These are phyloP conservation scores for Salvia miltiorrhiza DNA, from an alignment of 257 asterid genomes.

Conservation along the genomic window DNA sequence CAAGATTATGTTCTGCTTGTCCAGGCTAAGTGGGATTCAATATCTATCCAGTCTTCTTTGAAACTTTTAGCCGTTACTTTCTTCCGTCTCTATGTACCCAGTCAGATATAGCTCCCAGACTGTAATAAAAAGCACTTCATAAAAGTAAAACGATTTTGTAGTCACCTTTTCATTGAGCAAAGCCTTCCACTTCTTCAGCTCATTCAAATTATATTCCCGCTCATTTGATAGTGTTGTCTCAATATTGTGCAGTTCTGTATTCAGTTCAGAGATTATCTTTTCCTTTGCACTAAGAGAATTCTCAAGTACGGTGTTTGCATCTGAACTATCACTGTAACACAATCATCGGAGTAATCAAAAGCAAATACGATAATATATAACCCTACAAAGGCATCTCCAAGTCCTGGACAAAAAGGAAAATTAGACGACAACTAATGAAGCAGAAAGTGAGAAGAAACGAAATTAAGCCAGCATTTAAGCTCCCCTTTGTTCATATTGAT, in stretches of 20 bases:
- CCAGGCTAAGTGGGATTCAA: not conserved
- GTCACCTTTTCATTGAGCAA: conserved; percentile 78
- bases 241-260: conserved; percentile 84
- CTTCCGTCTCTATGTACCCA: not conserved
- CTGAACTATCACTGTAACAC: conserved; percentile 68
- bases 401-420: conserved; percentile 9
- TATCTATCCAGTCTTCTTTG: not conserved
- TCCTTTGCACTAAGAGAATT: conserved; percentile 88
- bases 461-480: not conserved
- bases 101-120: not conserved
- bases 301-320: conserved; percentile 75
- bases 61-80: not conserved
- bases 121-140: not conserved
- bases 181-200: conserved; percentile 81
- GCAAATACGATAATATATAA: not conserved
- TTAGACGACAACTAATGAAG: conserved; percentile 1
- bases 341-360: conserved; percentile 8
- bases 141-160: not conserved
- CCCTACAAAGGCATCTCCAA: conserved; percentile 9
- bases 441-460: not conserved
- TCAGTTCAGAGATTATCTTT: conserved; percentile 85
- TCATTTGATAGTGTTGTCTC: conserved; percentile 82
- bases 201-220: conserved; percentile 73
- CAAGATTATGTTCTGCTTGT: not conserved
- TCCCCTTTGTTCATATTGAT: not conserved